These are phyloP conservation scores for Hypoxylon lienhwacheense DNA, from an alignment of 495 filamentous ascomycete genomes.

Conservation along the genomic window DNA sequence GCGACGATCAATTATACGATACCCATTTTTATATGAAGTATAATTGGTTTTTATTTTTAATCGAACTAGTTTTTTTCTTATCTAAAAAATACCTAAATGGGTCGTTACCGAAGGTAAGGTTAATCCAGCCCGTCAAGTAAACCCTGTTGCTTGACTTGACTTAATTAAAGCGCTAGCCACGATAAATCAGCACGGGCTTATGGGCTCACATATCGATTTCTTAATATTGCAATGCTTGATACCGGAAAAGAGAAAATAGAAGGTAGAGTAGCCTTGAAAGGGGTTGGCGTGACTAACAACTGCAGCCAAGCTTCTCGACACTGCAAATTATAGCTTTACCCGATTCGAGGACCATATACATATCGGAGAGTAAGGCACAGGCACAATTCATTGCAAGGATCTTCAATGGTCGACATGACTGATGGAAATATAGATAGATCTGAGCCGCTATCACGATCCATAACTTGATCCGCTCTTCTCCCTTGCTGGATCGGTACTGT, in stretches of 20 bases:
- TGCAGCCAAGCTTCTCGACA: slow-evolving; percentile 14
- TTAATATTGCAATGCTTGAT: slow-evolving; percentile 1
- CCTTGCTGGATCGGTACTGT: not conserved
- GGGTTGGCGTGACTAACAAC: slow-evolving; percentile 25
- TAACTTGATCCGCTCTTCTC: not conserved
- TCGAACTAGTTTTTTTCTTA: too few relatives aligned
- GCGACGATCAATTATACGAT: too few relatives aligned
- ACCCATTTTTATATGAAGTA: too few relatives aligned
- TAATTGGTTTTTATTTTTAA: too few relatives aligned
- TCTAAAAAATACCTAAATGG: too few relatives aligned
- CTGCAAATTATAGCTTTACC: slow-evolving; percentile 16
- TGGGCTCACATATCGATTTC: slow-evolving; percentile 1
- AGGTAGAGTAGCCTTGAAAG: not conserved
- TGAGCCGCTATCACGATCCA: not conserved
- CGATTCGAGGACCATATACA: slow-evolving; percentile 2
- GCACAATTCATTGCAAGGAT: not conserved
- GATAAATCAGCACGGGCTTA: too few relatives aligned
- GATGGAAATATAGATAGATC: slow-evolving; percentile 7
- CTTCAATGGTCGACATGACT: slow-evolving; percentile 9
- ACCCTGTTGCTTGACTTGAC: too few relatives aligned
- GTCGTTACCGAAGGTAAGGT: too few relatives aligned
- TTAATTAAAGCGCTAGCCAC: too few relatives aligned
- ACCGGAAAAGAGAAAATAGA: slow-evolving; percentile 2
- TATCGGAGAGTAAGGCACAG: not conserved
- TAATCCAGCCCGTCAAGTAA: too few relatives aligned